Percentiles rank a stretch among this genome's conserved stretches.
phyloP scores from a whole-genome alignment of 306 rosid species.

The Corylus heterophylla region DNA sequence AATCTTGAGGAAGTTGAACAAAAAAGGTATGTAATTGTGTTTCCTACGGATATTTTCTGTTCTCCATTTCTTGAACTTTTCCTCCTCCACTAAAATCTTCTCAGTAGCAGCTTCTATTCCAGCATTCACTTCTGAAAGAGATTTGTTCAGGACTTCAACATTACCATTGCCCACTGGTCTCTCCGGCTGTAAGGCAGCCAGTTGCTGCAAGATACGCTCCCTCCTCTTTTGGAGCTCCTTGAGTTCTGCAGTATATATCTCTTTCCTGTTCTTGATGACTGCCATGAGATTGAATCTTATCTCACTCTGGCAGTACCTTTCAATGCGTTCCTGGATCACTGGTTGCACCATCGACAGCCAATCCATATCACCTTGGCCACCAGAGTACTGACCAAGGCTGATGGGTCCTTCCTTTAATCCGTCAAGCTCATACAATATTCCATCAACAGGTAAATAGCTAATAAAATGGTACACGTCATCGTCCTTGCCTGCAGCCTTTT shows the following conservation, averaged over 20 bases:
- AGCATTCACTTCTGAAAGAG: slow-evolving; percentile 87
- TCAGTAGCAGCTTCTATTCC: slow-evolving; percentile 88
- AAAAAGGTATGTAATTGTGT: slow-evolving; percentile 96
- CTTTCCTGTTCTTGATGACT: slow-evolving; percentile 86
- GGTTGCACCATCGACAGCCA: slow-evolving; percentile 95
- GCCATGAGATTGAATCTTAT: slow-evolving; percentile 94
- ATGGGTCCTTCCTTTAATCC: slow-evolving; percentile 98
- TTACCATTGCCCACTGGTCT: slow-evolving; percentile 53
- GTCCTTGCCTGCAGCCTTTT: slow-evolving; percentile 81
- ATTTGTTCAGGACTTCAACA: slow-evolving; percentile 75
- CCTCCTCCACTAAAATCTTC: slow-evolving; percentile 92
- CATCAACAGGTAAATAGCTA: slow-evolving; percentile 92
- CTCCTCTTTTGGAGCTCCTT: slow-evolving; percentile 97
- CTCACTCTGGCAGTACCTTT: slow-evolving; percentile 85
- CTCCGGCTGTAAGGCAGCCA: slow-evolving; percentile 63
- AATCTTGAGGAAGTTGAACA: slow-evolving; percentile 90
- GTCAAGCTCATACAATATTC: slow-evolving; percentile 92
- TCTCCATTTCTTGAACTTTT: slow-evolving; percentile 88
- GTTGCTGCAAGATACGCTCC: slow-evolving; percentile 93
- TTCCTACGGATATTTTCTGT: slow-evolving; percentile 92
- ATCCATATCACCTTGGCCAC: slow-evolving; percentile 79
- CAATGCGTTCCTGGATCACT: slow-evolving; percentile 90
- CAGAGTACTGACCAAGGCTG: slow-evolving; percentile 92
- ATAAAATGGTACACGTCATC: slow-evolving; percentile 96
- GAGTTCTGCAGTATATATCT: slow-evolving; percentile 80